phyloP scores from a whole-genome alignment of 306 rosid species.

The Canavalia ensiformis region DNA sequence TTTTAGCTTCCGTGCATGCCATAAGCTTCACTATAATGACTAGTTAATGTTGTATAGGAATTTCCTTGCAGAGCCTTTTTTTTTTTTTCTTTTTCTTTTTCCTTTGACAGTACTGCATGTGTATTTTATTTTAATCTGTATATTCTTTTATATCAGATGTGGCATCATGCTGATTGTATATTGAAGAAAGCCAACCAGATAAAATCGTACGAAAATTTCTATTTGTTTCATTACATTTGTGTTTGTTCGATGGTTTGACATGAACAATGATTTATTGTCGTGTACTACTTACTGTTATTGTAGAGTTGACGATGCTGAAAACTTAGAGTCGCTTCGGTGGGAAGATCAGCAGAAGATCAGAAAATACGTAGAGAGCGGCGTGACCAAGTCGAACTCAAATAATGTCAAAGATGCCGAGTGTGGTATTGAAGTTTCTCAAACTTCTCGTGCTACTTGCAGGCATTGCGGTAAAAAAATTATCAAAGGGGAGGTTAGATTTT shows the following conservation, averaged over 20 bases:
- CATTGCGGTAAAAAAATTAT: constrained; percentile 74
- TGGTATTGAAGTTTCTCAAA: constrained; percentile 78
- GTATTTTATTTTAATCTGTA: constrained; percentile 31
- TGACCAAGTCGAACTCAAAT: constrained; percentile 30
- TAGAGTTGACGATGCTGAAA: constrained; percentile 90
- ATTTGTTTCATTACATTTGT: constrained; percentile 25
- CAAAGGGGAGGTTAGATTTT: constrained; percentile 79
- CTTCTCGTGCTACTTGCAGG: constrained; percentile 89
- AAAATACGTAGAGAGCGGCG: constrained; percentile 66
- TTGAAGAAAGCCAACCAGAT: constrained; percentile 89
- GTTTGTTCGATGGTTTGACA: constrained; percentile 33
- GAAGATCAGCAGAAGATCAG: constrained; percentile 93
- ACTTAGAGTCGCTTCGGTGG: constrained; percentile 88
- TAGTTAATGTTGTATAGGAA: neutral
- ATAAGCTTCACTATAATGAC: neutral
- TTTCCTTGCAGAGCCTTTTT: neutral
- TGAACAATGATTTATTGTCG: constrained; percentile 28
- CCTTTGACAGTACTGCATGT: neutral
- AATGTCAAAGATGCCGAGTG: constrained; percentile 47
- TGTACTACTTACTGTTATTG: constrained; percentile 19
- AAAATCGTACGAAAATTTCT: constrained; percentile 69
- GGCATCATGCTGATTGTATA: constrained; percentile 88
- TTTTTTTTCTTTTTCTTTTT: too few relatives aligned
- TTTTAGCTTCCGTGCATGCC: neutral
- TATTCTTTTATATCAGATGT: constrained; percentile 71